Conservation (phyloP, 176 grass and related monocot species). For the Oryza glaberrima region DNA sequence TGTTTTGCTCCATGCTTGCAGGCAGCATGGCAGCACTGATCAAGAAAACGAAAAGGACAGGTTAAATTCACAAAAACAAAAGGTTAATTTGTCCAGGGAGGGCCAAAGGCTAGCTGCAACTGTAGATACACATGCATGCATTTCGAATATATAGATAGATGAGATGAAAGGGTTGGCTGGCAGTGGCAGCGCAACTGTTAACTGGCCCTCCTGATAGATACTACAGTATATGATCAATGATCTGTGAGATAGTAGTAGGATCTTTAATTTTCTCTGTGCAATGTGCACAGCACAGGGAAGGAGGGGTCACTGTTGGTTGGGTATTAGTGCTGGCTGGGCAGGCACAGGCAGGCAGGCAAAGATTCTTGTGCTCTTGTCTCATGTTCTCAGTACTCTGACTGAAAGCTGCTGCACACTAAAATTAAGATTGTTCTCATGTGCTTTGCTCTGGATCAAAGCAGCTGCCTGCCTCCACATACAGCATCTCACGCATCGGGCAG, state of each 20-base stretch:
- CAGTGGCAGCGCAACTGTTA: background rate
- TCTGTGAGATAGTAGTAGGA: background rate
- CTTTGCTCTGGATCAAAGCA: background rate
- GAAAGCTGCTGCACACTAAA: background rate
- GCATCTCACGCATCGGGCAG: too few species aligned
- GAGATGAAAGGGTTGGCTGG: background rate
- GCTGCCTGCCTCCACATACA: background rate
- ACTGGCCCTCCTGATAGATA: background rate
- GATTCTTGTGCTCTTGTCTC: background rate
- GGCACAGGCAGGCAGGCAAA: background rate
- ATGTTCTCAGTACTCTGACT: background rate
- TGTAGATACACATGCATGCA: background rate
- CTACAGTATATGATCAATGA: background rate
- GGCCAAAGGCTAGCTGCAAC: background rate
- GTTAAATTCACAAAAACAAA: background rate
- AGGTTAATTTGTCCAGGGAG: background rate
- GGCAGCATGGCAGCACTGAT: background rate
- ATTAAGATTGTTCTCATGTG: background rate
- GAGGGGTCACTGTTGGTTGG: background rate
- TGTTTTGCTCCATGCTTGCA: constrained; percentile 15
- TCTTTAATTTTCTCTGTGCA: background rate
- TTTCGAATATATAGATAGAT: background rate
- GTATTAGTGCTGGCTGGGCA: background rate
- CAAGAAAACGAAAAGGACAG: background rate
- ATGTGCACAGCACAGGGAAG: background rate